Evolutionary conservation across 2,329 filamentous ascomycete species (phyloP).

Genomic region (Pleomassaria siparia): DNA sequence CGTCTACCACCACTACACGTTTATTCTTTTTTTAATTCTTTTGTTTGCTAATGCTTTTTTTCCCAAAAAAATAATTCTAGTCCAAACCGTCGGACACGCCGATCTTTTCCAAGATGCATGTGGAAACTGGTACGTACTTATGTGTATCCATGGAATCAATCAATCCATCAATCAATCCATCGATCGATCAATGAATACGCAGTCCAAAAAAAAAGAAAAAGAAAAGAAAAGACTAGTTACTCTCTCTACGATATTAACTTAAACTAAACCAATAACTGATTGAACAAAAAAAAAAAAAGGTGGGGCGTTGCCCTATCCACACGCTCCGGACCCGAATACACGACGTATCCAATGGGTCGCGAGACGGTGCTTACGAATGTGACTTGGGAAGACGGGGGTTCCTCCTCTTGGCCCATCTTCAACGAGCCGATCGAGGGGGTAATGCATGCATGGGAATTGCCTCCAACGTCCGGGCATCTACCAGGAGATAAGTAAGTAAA

Average conservation of each 20-base stretch:
- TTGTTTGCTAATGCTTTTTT: background rate
- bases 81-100: constrained; percentile 31
- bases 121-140: constrained; percentile 23
- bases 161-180: no score
- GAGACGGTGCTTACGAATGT: constrained; percentile 30
- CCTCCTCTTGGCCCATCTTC: constrained; percentile 50
- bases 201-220: no score
- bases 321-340: constrained; percentile 26
- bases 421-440: constrained; percentile 46
- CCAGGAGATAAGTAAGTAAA: constrained; percentile 41
- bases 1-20: no score
- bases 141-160: no score
- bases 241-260: no score
- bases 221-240: background rate
- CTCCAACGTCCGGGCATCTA: constrained; percentile 35
- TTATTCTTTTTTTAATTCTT: background rate
- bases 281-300: constrained; percentile 9
- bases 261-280: no score
- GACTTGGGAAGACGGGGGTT: constrained; percentile 28
- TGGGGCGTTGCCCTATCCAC: constrained; percentile 31
- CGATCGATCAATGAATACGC: no score
- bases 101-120: constrained; percentile 29
- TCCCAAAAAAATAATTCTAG: no score
- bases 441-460: constrained; percentile 49
- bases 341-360: constrained; percentile 30